Evolutionary conservation across 2,329 filamentous ascomycete genomes (phyloP), one percentile per base, ranked within the genome.

Genomic region (Nannizzia gypsea): DNA sequence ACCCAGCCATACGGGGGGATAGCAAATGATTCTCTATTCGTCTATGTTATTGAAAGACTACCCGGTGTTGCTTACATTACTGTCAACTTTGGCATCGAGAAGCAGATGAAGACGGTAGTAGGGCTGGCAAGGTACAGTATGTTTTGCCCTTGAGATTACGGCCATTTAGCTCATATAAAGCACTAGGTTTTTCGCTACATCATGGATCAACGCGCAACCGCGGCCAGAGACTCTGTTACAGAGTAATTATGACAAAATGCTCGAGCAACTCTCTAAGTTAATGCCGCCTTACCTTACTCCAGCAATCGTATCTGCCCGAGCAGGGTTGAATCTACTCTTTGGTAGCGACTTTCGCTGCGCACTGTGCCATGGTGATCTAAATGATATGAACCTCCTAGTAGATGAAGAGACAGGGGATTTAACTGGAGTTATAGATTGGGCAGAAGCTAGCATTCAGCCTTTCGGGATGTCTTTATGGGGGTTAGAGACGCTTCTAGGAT

Each of bases 221-320:
- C 52, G 24, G 31, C 34, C 54, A 60, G 59, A 36, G 54, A 20
- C 11, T 26, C 74, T 63, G 76, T 28, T 60, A 46, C 54, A 31
- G 8, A 34, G 20, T 42, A 58, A 57, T 24, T 44, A 40, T 36
- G 44, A 60, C 34, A 26, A 20, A 26, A 56, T 36, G 26, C 52
- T 56, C 52, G 28, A 56, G 17, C 28, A 56, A 56, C 52, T 56
- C n/a, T n/a, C 28, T n/a, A 56, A 56, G 28, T 34, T 17, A 17
- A 34, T 56, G 52, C 52, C 52, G 36, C 34, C 52, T 15, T 56
- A 34, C 17, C 52, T 56, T 36, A 56, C 52, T 9, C n/a, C 9
- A 38, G 52, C 34, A 56, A 56, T 56, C 17, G 24, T 38, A 34
- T 34, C 26, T 56, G 4, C n/a, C 17, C 52, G 24, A 36, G 9